phyloP scores from a whole-genome alignment of 768 basidiomycete species.

The Phylloporus sp. region DNA sequence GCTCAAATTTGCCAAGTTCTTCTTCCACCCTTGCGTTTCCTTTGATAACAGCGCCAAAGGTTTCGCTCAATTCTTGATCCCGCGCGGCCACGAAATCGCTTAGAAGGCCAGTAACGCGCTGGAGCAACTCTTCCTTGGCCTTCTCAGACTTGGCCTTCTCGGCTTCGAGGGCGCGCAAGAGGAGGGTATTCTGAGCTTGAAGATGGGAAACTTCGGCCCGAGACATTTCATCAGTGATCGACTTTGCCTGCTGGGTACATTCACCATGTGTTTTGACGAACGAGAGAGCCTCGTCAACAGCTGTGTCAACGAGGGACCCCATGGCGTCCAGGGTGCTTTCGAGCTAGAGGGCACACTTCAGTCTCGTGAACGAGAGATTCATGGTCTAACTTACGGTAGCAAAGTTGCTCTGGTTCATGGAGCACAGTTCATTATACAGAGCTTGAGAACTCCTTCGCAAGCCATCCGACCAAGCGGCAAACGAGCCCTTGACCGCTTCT shows the following conservation, averaged over 20 bases:
- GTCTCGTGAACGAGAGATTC: background rate
- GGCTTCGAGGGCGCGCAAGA: conserved; percentile 55
- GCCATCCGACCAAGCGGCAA: conserved; percentile 50
- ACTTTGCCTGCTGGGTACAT: conserved; percentile 45
- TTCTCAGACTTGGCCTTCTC: conserved; percentile 65
- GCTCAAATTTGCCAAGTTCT: conserved; percentile 42
- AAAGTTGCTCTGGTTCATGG: conserved; percentile 42
- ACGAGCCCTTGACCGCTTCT: conserved; percentile 47
- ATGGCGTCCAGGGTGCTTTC: conserved; percentile 58
- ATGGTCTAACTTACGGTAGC: conserved; percentile 33
- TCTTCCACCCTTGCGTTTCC: conserved; percentile 55
- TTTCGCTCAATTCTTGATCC: conserved; percentile 58
- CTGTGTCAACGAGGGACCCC: conserved; percentile 52
- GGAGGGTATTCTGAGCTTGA: conserved; percentile 62
- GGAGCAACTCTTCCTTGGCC: conserved; percentile 69
- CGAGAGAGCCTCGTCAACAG: conserved; percentile 52
- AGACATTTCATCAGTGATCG: conserved; percentile 42
- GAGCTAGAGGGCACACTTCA: conserved; percentile 31
- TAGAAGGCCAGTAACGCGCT: conserved; percentile 67
- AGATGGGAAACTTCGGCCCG: conserved; percentile 56
- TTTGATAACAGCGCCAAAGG: conserved; percentile 47
- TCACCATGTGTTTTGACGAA: conserved; percentile 55
- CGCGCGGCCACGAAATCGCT: conserved; percentile 65
- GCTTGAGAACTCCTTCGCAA: conserved; percentile 46
- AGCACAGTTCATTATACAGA: conserved; percentile 44